Conservation (phyloP, 2,329 filamentous ascomycete species). For the Aspergillus luchuensis region DNA sequence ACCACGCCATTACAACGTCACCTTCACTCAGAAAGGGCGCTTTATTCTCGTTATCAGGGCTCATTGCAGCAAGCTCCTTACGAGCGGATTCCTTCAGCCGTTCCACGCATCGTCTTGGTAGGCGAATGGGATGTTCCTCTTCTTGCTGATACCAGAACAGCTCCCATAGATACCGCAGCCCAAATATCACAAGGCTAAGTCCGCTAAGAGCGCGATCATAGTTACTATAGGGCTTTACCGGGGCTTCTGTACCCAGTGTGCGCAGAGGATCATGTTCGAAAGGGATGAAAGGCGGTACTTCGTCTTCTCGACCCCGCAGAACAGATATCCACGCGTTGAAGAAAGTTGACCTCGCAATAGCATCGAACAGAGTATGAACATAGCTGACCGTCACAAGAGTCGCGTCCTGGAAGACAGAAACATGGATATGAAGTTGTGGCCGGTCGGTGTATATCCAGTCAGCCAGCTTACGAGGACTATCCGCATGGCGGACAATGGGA, state of each 20-base stretch:
- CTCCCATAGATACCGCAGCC: slow-evolving; percentile 38
- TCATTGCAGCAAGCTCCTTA: slow-evolving; percentile 13
- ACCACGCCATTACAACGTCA: slow-evolving; percentile 51
- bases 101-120: slow-evolving; percentile 39
- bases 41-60: background rate
- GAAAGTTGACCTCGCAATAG: slow-evolving; percentile 46
- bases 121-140: slow-evolving; percentile 43
- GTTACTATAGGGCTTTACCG: background rate
- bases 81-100: slow-evolving; percentile 28
- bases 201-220: slow-evolving; percentile 6
- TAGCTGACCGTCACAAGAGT: slow-evolving; percentile 53
- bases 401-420: slow-evolving; percentile 53
- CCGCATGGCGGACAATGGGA: slow-evolving; percentile 18
- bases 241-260: slow-evolving; percentile 20
- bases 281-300: slow-evolving; percentile 43
- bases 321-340: slow-evolving; percentile 52
- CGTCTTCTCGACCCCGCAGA: slow-evolving; percentile 45
- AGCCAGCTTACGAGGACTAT: slow-evolving; percentile 38
- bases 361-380: slow-evolving; percentile 54
- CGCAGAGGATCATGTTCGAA: slow-evolving; percentile 42
- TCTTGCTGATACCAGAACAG: slow-evolving; percentile 32
- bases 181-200: slow-evolving; percentile 28
- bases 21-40: slow-evolving; percentile 50
- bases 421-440: slow-evolving; percentile 52
- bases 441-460: slow-evolving; percentile 48